Evolutionary conservation across 352 stramenopile genomes (phyloP), one percentile per base, ranked within the genome.

Genomic region (Elongisporangium senticosum): DNA sequence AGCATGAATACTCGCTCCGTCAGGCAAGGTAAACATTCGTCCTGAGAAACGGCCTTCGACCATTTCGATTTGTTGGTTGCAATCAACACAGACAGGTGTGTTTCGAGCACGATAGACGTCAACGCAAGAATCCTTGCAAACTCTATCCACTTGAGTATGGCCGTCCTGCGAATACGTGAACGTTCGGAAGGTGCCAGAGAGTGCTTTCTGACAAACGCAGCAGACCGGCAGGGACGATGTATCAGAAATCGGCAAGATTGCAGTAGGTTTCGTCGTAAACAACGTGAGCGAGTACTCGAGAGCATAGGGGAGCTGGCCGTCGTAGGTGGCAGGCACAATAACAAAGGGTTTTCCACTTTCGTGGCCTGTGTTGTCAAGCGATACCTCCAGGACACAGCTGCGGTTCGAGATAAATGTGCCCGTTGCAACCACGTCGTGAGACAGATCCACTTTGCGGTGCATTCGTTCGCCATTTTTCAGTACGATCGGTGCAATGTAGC

Each of bases 331-430:
- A 4, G 79, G 77, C n/a, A 84, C 83, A 19, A 89, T 71, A 4
- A 86, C 77, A 53, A 82, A 87, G 6, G 77, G 77, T 37, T 80
- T 76, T 7, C 69, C 75, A 4, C 64, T 64, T 26, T 72, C 67
- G 8, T 55, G 49, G 11, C 71, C 69, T 1, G 51, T 33, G 11
- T 43, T 28, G 58, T 79, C 72, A 20, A 90, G 77, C 28, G 64
- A 60, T 7, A 78, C 61, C 33, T 89, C 76, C 10, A 92, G 40
- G 51, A 92, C 47, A 26, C 77, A 91, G 55, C 84, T 92, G 40
- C 84, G 82, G 67, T 87, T 94, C 26, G 84, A 94, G 53, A 94
- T 91, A 59, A 94, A 94, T 11, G 83, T 94, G 33, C 85, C 85
- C 4, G 77, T 93, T 50, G 83, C 76, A 22, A 94, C 65, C 10